Conservation (phyloP, 2,329 filamentous ascomycete genomes). For the Pyrenophora graminea region DNA sequence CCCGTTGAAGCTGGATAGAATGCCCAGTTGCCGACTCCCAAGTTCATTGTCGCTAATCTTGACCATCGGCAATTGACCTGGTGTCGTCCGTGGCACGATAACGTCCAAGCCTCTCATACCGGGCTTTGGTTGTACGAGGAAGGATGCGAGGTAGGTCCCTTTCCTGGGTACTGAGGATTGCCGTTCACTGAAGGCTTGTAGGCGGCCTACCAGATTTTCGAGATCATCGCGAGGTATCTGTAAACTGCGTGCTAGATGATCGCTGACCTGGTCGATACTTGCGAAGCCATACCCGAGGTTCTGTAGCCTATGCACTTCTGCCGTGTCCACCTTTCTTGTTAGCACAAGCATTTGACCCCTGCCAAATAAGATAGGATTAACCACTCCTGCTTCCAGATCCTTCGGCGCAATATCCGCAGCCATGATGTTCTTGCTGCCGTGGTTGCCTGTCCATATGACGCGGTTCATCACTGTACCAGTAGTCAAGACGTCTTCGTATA, state of each 20-base stretch:
- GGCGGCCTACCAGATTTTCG: slow-evolving; percentile 62
- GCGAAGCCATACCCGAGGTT: slow-evolving; percentile 81
- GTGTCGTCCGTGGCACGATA: slow-evolving; percentile 47
- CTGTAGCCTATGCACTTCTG: slow-evolving; percentile 67
- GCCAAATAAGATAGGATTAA: slow-evolving; percentile 55
- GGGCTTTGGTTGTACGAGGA: slow-evolving; percentile 47
- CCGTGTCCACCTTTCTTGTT: slow-evolving; percentile 64
- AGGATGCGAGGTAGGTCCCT: slow-evolving; percentile 47
- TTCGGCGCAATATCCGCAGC: slow-evolving; percentile 29
- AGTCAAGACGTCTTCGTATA: slow-evolving; percentile 76
- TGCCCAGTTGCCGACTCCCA: slow-evolving; percentile 25
- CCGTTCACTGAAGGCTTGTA: slow-evolving; percentile 60
- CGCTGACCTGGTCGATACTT: slow-evolving; percentile 60
- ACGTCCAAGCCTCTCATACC: slow-evolving; percentile 50
- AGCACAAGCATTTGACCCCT: slow-evolving; percentile 82
- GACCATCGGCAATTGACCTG: slow-evolving; percentile 53
- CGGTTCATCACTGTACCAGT: slow-evolving; percentile 65
- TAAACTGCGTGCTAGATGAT: slow-evolving; percentile 71
- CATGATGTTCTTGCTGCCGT: slow-evolving; percentile 29
- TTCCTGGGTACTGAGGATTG: slow-evolving; percentile 54
- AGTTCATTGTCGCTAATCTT: slow-evolving; percentile 42
- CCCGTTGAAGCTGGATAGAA: slow-evolving; percentile 34
- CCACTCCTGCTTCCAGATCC: slow-evolving; percentile 48
- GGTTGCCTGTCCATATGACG: slow-evolving; percentile 56
- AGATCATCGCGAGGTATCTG: slow-evolving; percentile 71